Percentiles rank a stretch among this genome's conserved stretches.
These are phyloP conservation scores for Hondaea fermentalgiana DNA, from an alignment of 108 stramenopile genomes.

Conservation along the genomic window DNA sequence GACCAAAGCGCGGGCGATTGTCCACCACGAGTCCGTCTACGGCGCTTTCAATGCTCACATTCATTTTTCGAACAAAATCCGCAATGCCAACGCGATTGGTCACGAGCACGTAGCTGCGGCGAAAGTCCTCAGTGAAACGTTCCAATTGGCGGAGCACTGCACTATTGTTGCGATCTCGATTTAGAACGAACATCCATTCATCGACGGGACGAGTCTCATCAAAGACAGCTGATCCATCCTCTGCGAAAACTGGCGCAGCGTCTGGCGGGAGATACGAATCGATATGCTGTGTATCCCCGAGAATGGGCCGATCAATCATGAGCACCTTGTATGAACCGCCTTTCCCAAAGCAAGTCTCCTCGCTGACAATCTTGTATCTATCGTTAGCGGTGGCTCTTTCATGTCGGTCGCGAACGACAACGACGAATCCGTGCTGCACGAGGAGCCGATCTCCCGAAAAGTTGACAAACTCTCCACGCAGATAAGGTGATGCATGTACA, in stretches of 20 bases:
- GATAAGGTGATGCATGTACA: neutral
- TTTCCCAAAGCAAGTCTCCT: neutral
- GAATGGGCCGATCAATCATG: neutral
- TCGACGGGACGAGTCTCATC: neutral
- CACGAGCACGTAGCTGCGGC: neutral
- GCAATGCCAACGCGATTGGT: neutral
- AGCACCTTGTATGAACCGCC: neutral
- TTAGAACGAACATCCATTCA: neutral
- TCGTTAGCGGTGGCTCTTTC: neutral
- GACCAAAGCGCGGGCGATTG: neutral
- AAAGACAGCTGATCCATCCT: neutral
- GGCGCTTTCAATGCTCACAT: neutral
- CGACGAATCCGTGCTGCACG: neutral
- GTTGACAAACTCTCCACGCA: neutral
- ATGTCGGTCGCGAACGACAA: neutral
- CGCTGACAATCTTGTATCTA: neutral
- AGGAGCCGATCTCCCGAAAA: neutral
- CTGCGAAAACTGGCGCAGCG: neutral
- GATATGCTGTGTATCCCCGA: neutral
- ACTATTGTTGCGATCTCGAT: neutral
- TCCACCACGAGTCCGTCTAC: neutral
- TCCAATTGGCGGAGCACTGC: neutral
- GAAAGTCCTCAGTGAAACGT: neutral
- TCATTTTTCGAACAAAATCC: neutral
- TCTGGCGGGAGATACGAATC: neutral